These are phyloP conservation scores for Apiotrichum sp. DNA, from an alignment of 1,284 basidiomycete species.

Conservation along the genomic window DNA sequence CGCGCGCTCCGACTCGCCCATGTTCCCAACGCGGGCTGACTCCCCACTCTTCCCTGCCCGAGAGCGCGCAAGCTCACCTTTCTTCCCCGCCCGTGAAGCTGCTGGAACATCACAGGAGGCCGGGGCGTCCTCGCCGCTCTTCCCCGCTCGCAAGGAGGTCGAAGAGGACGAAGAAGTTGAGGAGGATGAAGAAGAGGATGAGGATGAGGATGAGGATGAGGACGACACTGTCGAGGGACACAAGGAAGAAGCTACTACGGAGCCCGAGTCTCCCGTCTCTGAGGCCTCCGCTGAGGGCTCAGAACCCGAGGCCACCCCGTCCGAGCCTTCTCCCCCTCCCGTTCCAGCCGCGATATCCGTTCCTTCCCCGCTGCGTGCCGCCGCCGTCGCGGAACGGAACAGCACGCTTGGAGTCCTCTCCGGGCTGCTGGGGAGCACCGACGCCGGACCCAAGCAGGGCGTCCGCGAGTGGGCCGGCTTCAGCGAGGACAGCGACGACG, in stretches of 20 bases:
- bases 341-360: conserved; percentile 20
- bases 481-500: conserved; percentile 22
- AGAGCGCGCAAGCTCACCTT: not conserved
- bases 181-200: not conserved
- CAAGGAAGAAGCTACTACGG: too few species aligned
- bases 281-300: not conserved
- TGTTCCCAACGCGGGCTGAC: conserved; percentile 16
- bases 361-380: conserved; percentile 19
- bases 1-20: conserved; percentile 8
- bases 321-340: not conserved
- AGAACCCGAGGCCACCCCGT: not conserved
- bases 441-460: conserved; percentile 3
- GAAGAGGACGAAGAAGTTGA: not conserved
- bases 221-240: not conserved
- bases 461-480: conserved; percentile 19
- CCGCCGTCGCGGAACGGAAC: conserved; percentile 24
- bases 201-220: not conserved
- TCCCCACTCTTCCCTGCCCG: conserved; percentile 23
- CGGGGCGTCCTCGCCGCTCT: conserved; percentile 7
- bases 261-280: not conserved
- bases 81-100: conserved; percentile 1
- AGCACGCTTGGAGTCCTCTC: conserved; percentile 26
- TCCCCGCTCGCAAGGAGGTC: conserved; percentile 9
- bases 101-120: not conserved
- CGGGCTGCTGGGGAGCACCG: conserved; percentile 23